A percentile compares a stretch with the other conserved stretches of the same genome.
Conservation (phyloP, 305 asterid genomes). For the Plantago coronopus region DNA sequence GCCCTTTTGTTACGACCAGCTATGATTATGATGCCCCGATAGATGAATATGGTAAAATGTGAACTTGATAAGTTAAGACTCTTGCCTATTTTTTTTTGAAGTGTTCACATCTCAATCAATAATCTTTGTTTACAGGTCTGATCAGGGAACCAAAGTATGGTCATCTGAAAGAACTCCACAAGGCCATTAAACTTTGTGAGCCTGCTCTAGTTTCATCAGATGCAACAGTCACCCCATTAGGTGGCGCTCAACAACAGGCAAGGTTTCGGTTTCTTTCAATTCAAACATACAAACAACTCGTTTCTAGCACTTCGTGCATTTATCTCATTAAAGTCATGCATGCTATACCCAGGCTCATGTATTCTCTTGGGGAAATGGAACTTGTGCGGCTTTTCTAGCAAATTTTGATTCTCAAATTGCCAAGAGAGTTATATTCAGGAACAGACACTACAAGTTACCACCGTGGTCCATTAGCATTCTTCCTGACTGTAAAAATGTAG, state of each 20-base stretch:
- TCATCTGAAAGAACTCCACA: slow-evolving; percentile 61
- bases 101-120: background rate
- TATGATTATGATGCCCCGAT: slow-evolving; percentile 71
- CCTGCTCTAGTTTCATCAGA: slow-evolving; percentile 43
- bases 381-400: slow-evolving; percentile 55
- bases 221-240: slow-evolving; percentile 39
- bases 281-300: background rate
- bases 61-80: background rate
- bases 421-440: slow-evolving; percentile 40
- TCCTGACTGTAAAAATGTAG: slow-evolving; percentile 53
- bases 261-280: slow-evolving; percentile 1
- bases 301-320: background rate
- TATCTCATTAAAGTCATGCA: background rate
- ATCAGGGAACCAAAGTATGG: slow-evolving; percentile 55
- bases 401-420: slow-evolving; percentile 38
- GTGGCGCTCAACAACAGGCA: slow-evolving; percentile 56
- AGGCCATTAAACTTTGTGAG: slow-evolving; percentile 52
- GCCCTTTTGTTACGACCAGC: slow-evolving; percentile 59
- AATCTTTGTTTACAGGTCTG: slow-evolving; percentile 33
- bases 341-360: slow-evolving; percentile 37
- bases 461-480: slow-evolving; percentile 70
- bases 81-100: background rate
- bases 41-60: slow-evolving; percentile 54
- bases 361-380: slow-evolving; percentile 35
- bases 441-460: slow-evolving; percentile 40